phyloP scores from a whole-genome alignment of 2,329 filamentous ascomycete genomes.

The Fusarium sp. region DNA sequence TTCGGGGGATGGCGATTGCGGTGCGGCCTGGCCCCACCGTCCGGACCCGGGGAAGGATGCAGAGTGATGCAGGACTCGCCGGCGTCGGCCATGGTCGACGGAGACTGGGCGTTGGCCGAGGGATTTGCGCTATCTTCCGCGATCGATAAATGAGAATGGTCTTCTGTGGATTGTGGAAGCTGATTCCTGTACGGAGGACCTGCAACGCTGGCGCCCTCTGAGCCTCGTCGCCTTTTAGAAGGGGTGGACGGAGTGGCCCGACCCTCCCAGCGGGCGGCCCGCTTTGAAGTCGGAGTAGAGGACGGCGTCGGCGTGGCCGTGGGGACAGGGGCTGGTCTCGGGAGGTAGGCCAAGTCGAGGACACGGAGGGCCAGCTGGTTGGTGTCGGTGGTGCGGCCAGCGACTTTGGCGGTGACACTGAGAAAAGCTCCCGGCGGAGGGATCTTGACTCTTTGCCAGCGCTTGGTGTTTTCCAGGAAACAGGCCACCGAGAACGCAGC shows the following conservation, averaged over 20 bases:
- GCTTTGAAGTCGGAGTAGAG: not conserved
- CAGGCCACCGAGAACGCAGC: not conserved
- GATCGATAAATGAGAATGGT: not conserved
- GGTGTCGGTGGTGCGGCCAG: not conserved
- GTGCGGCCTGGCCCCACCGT: too few species aligned
- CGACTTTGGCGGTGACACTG: not conserved
- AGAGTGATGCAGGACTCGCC: too few species aligned
- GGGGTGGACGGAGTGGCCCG: not conserved
- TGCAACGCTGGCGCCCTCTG: not conserved
- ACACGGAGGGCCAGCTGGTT: not conserved
- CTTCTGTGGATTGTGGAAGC: not conserved
- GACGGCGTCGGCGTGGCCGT: not conserved
- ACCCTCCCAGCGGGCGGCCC: not conserved
- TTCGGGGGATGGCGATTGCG: too few species aligned
- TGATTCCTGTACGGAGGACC: not conserved
- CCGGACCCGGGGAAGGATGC: too few species aligned
- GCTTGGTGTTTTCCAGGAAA: constrained; percentile 1
- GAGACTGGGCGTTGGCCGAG: not conserved
- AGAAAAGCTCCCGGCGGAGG: not conserved
- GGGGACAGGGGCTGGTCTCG: not conserved
- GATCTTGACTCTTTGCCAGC: not conserved
- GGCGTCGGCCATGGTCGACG: too few species aligned
- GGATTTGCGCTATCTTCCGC: not conserved
- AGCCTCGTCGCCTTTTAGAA: not conserved
- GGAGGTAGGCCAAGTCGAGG: not conserved